Percentiles rank a stretch among this genome's conserved stretches.
Conservation (phyloP, 192 early-diverging fungal species). For the Coemansia sp. region DNA sequence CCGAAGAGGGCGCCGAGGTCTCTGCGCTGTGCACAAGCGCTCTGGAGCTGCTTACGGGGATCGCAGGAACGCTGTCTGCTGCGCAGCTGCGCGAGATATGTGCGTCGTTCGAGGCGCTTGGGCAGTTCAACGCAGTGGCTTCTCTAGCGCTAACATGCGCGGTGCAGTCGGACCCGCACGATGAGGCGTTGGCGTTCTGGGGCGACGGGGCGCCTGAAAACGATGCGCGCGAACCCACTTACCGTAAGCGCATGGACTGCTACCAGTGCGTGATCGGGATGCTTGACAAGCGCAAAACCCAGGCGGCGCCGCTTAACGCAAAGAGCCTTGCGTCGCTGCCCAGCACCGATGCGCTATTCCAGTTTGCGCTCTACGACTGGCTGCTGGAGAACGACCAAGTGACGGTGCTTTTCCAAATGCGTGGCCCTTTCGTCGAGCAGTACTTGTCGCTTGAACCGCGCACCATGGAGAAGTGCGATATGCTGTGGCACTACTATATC, state of each 20-base stretch:
- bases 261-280: slow-evolving; percentile 45
- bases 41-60: slow-evolving; percentile 48
- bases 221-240: slow-evolving; percentile 48
- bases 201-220: slow-evolving; percentile 57
- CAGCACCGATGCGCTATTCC: slow-evolving; percentile 62
- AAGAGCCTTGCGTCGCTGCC: slow-evolving; percentile 37
- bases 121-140: slow-evolving; percentile 51
- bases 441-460: slow-evolving; percentile 56
- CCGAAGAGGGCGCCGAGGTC: slow-evolving; percentile 51
- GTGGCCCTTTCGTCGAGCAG: slow-evolving; percentile 49
- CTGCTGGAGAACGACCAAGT: slow-evolving; percentile 53
- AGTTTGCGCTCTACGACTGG: slow-evolving; percentile 67
- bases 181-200: slow-evolving; percentile 60
- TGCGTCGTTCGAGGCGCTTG: slow-evolving; percentile 52
- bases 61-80: slow-evolving; percentile 49
- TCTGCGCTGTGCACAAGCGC: slow-evolving; percentile 46
- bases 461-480: slow-evolving; percentile 56
- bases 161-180: slow-evolving; percentile 57
- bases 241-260: slow-evolving; percentile 45
- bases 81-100: slow-evolving; percentile 56
- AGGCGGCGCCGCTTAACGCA: neutral
- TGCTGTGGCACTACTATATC: slow-evolving; percentile 70
- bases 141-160: slow-evolving; percentile 61
- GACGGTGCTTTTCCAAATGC: slow-evolving; percentile 56
- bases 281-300: slow-evolving; percentile 31